Conservation (phyloP, 1,284 basidiomycete species). For the Naganishia sp. region DNA sequence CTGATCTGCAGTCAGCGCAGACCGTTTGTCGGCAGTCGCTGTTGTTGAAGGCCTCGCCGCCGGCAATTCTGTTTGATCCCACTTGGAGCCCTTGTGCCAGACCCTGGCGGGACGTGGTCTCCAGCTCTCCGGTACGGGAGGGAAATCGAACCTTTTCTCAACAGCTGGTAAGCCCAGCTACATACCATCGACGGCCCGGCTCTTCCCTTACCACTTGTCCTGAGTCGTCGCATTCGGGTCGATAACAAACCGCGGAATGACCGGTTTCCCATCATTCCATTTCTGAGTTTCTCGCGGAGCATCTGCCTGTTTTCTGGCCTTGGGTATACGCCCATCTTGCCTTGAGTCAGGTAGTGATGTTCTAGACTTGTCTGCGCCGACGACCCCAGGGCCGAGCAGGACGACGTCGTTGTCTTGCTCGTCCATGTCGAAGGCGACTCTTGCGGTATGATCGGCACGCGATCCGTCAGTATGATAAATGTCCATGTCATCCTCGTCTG, state of each 20-base stretch:
- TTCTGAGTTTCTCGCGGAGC: slow-evolving; percentile 37
- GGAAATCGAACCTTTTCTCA: slow-evolving; percentile 68
- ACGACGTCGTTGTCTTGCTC: slow-evolving; percentile 65
- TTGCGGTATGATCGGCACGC: neutral
- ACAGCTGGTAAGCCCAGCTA: slow-evolving; percentile 23
- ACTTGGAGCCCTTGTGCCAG: slow-evolving; percentile 64
- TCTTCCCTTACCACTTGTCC: slow-evolving; percentile 67
- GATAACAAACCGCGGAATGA: slow-evolving; percentile 74
- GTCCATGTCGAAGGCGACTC: slow-evolving; percentile 54
- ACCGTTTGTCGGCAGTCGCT: slow-evolving; percentile 46
- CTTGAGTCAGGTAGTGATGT: neutral
- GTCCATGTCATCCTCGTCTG: slow-evolving; percentile 85
- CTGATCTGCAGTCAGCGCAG: slow-evolving; percentile 48
- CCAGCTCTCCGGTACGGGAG: slow-evolving; percentile 80
- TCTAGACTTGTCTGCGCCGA: slow-evolving; percentile 12
- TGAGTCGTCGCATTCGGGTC: slow-evolving; percentile 68
- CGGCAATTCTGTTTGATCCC: slow-evolving; percentile 54
- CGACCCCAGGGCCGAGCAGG: slow-evolving; percentile 40
- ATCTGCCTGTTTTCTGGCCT: neutral
- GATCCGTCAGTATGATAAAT: slow-evolving; percentile 64
- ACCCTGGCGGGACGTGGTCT: slow-evolving; percentile 75
- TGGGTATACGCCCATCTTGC: neutral
- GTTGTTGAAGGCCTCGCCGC: slow-evolving; percentile 51
- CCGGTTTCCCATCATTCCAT: slow-evolving; percentile 72
- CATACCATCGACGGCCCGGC: neutral